Evolutionary conservation across 2,329 filamentous ascomycete species (phyloP).

Genomic region (Hymenoscyphus fructigenus): DNA sequence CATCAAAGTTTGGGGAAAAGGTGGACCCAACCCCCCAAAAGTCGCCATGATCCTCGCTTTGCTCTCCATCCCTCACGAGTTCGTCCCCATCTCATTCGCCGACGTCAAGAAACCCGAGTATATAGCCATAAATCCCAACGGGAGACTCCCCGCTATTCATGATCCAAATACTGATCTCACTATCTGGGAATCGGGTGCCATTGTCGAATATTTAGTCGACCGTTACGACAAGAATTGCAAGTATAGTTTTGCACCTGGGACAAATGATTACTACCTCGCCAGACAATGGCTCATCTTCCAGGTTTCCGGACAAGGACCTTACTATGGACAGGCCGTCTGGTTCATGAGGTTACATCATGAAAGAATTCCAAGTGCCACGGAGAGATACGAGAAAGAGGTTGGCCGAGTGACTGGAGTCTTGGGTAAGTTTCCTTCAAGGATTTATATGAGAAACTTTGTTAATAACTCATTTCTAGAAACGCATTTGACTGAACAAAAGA

Average conservation of each 20-base stretch:
- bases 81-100: not conserved
- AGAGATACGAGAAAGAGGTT: conserved; percentile 6
- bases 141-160: conserved; percentile 4
- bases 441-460: not conserved
- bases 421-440: not conserved
- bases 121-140: conserved; percentile 9
- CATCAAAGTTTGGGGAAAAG: conserved; percentile 8
- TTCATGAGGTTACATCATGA: conserved; percentile 9
- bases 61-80: conserved; percentile 8
- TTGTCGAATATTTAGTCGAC: conserved; percentile 10
- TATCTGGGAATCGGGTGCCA: conserved; percentile 13
- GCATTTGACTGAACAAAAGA: not conserved
- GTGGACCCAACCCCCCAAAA: conserved; percentile 8
- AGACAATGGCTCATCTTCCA: conserved; percentile 14
- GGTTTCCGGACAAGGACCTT: conserved; percentile 8
- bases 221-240: conserved; percentile 5
- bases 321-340: conserved; percentile 6
- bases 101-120: conserved; percentile 8
- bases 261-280: conserved; percentile 2
- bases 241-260: conserved; percentile 5
- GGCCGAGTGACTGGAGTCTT: conserved; percentile 7
- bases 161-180: conserved; percentile 12
- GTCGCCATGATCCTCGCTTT: conserved; percentile 5
- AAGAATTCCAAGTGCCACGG: not conserved
- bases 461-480: not conserved